These are phyloP conservation scores for Triangularia setosa DNA, from an alignment of 2,329 filamentous ascomycete genomes.

Conservation along the genomic window DNA sequence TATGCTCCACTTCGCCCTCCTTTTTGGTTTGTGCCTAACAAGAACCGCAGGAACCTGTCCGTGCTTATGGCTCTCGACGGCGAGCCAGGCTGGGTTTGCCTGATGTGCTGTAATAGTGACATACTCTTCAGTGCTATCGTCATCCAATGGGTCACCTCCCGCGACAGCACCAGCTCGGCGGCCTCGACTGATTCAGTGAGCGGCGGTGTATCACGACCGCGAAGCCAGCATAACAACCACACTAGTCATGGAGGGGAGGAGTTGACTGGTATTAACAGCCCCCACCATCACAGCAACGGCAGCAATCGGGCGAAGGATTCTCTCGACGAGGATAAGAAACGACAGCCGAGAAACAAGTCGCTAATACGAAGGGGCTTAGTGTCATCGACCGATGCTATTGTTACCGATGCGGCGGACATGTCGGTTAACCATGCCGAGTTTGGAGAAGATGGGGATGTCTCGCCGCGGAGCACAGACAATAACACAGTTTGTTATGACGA, in stretches of 20 bases:
- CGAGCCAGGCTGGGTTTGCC: constrained; percentile 60
- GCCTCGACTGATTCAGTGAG: neutral
- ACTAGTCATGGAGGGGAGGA: neutral
- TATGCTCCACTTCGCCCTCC: constrained; percentile 27
- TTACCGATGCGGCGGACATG: constrained; percentile 26
- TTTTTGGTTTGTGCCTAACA: constrained; percentile 30
- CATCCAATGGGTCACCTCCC: constrained; percentile 58
- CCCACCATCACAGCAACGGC: neutral
- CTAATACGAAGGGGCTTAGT: neutral
- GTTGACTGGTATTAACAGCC: neutral
- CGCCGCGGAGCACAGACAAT: neutral
- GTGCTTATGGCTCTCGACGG: constrained; percentile 56
- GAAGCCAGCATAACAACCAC: neutral
- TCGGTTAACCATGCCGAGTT: constrained; percentile 4
- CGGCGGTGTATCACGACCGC: constrained; percentile 5
- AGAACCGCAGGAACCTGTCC: constrained; percentile 43
- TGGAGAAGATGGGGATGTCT: neutral
- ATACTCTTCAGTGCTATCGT: constrained; percentile 51
- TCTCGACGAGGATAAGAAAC: neutral
- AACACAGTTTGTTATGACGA: neutral
- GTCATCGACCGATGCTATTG: constrained; percentile 26
- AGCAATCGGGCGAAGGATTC: neutral
- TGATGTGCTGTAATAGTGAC: constrained; percentile 63
- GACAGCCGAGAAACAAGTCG: neutral
- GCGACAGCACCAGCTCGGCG: constrained; percentile 31